Evolutionary conservation across 2,329 filamentous ascomycete species (phyloP).

Genomic region (Hypoxylon sp.): DNA sequence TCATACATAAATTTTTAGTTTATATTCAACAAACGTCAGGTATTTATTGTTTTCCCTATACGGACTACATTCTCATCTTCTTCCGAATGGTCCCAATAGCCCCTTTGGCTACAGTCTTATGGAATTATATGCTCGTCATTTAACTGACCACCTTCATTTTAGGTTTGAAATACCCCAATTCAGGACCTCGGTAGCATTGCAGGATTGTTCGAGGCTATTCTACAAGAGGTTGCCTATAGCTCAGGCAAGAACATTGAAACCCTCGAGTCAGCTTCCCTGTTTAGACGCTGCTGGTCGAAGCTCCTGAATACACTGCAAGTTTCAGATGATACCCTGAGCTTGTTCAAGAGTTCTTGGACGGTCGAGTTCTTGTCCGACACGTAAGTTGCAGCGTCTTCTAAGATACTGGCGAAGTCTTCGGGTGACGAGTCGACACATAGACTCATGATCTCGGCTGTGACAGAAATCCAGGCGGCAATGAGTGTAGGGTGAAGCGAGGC

Average conservation of each 20-base stretch:
- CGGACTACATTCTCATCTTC: no score
- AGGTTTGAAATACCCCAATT: neutral
- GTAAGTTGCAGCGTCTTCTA: constrained; percentile 15
- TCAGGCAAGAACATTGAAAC: constrained; percentile 27
- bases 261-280: constrained; percentile 30
- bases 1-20: no score
- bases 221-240: neutral
- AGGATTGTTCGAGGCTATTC: neutral
- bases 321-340: constrained; percentile 17
- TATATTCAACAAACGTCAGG: no score
- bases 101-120: no score
- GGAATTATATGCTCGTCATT: neutral
- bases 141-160: neutral
- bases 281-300: constrained; percentile 24
- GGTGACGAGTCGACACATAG: constrained; percentile 29
- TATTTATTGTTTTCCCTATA: no score
- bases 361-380: constrained; percentile 7
- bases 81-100: no score
- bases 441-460: constrained; percentile 32
- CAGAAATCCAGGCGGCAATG: constrained; percentile 33
- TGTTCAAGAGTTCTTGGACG: constrained; percentile 11
- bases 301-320: constrained; percentile 9
- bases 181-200: neutral
- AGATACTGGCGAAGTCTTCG: constrained; percentile 11
- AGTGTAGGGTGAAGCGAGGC: constrained; percentile 32